Base-by-base conservation (phyloP, 768 basidiomycete species). In the Cubamyces sp. region DNA sequence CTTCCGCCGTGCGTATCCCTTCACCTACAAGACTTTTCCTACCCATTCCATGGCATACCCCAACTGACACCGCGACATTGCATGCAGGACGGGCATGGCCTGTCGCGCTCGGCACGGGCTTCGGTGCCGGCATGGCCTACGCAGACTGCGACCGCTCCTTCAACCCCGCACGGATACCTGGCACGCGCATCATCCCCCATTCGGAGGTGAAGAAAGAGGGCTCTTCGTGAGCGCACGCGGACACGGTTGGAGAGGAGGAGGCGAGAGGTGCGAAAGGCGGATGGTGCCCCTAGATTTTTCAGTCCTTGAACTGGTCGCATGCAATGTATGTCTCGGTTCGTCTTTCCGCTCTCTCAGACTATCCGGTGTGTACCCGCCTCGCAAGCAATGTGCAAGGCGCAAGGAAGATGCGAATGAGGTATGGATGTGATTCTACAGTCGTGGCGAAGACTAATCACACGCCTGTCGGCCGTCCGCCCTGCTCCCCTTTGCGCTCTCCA, bases 101-200 rank as follows among this genome's bases (percentile, higher is more conserved):
- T 47, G 87, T 96, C 66, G 87, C 91, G 30, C 83, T 96, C 58
- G 81, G 89, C 16, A 91, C 91, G 6, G 94, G 94, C 39, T 94
- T 95, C 72, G 94, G 94, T 37, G 82, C 87, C 42, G 94, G 94
- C 45, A 86, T 87, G 54, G 92, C 94, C 28, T 95, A 93, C 72
- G 87, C 91, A 30, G 94, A 96, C 82, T 95, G 94, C 76, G 92
- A 96, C 78, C 86, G 93, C 52, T 88, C 90, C 16, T 96, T 96
- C 85, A 94, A 94, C 77, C 90, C 92, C 19, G 89, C 94, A 50
- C 84, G 93, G 69, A 84, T 94, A 74, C 87, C 93, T 19, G 94
- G 94, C 62, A 90, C 88, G 47, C 85, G 90, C 64, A 82, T 94
- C 71, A 75, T 94, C 67, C 79, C 71, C 21, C 60, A 68, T 23